phyloP scores from a whole-genome alignment of 2,329 filamentous ascomycete species.

The Diaporthe eres region DNA sequence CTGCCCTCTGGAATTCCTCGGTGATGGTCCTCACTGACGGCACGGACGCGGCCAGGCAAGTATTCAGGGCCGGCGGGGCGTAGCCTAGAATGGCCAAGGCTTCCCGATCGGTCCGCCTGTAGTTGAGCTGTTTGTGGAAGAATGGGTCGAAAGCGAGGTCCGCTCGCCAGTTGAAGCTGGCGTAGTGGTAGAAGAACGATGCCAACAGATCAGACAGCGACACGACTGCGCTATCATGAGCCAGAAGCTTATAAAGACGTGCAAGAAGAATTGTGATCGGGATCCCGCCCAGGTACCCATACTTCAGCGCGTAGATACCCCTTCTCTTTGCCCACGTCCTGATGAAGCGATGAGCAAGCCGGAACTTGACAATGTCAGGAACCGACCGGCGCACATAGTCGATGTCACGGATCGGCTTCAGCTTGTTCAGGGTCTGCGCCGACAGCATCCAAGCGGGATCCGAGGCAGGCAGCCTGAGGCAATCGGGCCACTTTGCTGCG shows the following conservation, averaged over 20 bases:
- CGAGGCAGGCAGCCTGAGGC: conserved; percentile 61
- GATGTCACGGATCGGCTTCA: conserved; percentile 76
- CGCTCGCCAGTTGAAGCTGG: conserved; percentile 70
- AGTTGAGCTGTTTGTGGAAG: conserved; percentile 65
- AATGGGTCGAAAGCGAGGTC: conserved; percentile 71
- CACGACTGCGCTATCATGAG: conserved; percentile 51
- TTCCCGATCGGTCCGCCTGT: conserved; percentile 70
- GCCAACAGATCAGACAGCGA: conserved; percentile 66
- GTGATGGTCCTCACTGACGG: conserved; percentile 66
- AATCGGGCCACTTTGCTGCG: conserved; percentile 65
- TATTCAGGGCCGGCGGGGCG: conserved; percentile 73
- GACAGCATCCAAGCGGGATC: conserved; percentile 70
- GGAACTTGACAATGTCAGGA: conserved; percentile 71
- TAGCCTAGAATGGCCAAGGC: conserved; percentile 75
- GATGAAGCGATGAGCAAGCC: conserved; percentile 70
- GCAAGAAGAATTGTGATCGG: conserved; percentile 75
- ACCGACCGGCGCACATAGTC: conserved; percentile 72
- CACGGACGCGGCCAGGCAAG: conserved; percentile 66
- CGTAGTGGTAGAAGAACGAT: conserved; percentile 76
- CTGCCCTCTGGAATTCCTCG: conserved; percentile 65
- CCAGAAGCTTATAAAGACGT: conserved; percentile 70
- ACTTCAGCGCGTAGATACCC: conserved; percentile 75
- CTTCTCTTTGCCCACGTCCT: conserved; percentile 73
- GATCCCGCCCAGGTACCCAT: conserved; percentile 76
- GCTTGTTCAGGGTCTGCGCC: conserved; percentile 68